These are phyloP conservation scores for Colletotrichum lini DNA, from an alignment of 2,329 filamentous ascomycete species.

Conservation along the genomic window DNA sequence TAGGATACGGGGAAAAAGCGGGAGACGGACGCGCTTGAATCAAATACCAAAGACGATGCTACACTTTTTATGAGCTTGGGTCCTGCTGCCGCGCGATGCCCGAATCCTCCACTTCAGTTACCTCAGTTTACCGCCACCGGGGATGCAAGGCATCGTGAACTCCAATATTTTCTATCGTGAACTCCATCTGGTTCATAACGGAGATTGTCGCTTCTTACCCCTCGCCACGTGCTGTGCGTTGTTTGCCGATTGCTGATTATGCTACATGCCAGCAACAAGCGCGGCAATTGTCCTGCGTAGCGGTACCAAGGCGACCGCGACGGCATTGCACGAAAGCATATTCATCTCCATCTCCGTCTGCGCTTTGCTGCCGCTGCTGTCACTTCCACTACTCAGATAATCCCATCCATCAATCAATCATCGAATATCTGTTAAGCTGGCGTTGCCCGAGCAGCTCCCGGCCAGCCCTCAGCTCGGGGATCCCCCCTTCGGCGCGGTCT, in stretches of 20 bases:
- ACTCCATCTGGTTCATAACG: not conserved
- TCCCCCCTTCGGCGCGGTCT: conserved; percentile 18
- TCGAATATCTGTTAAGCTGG: not conserved
- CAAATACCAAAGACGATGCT: too few relatives aligned
- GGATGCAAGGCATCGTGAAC: not conserved
- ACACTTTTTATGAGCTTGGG: not conserved
- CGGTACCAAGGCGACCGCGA: not conserved
- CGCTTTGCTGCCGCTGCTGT: conserved; percentile 1
- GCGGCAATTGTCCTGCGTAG: not conserved
- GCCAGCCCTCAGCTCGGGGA: not conserved
- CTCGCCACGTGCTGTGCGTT: conserved; percentile 13
- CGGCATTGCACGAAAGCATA: conserved; percentile 23
- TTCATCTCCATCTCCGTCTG: conserved; percentile 8
- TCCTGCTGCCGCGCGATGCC: not conserved
- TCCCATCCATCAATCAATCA: conserved; percentile 1
- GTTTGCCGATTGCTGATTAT: conserved; percentile 1
- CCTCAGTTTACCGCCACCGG: conserved; percentile 9
- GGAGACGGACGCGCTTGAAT: too few relatives aligned
- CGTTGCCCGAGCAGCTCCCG: conserved; percentile 6
- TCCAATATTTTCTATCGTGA: not conserved
- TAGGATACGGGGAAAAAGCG: too few relatives aligned
- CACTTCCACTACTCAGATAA: not conserved
- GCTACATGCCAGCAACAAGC: not conserved
- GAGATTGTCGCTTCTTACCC: not conserved
- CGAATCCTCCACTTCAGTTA: conserved; percentile 6